A percentile compares a stretch with the other conserved stretches of the same genome.
Conservation (phyloP, 2,329 filamentous ascomycete species). For the Seiridium cupressi region DNA sequence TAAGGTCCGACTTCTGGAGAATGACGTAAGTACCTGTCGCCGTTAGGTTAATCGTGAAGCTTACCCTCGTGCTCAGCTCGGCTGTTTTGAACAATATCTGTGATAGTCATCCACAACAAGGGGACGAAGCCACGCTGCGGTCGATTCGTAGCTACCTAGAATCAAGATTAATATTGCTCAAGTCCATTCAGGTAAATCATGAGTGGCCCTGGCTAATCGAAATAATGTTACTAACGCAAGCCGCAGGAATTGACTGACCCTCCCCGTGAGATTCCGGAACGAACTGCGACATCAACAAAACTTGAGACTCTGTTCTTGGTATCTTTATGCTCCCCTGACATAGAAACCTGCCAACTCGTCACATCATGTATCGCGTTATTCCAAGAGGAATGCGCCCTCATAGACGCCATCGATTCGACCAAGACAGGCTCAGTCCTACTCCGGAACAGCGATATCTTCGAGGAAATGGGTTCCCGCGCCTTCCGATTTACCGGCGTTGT, state of each 20-base stretch:
- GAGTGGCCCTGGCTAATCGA: background rate
- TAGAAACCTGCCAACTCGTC: slow-evolving; percentile 64
- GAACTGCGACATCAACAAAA: slow-evolving; percentile 49
- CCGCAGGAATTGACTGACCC: slow-evolving; percentile 53
- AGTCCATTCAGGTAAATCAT: slow-evolving; percentile 44
- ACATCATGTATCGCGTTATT: slow-evolving; percentile 61
- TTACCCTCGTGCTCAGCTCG: slow-evolving; percentile 28
- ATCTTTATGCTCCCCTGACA: slow-evolving; percentile 62
- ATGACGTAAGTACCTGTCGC: slow-evolving; percentile 41
- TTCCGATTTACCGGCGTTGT: slow-evolving; percentile 68
- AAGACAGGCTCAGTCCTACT: slow-evolving; percentile 53
- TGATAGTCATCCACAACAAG: slow-evolving; percentile 42
- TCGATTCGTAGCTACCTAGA: slow-evolving; percentile 56
- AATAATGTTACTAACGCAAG: slow-evolving; percentile 9
- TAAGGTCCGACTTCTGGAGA: slow-evolving; percentile 49
- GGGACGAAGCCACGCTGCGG: slow-evolving; percentile 40
- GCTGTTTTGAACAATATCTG: slow-evolving; percentile 47
- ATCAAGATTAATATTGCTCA: slow-evolving; percentile 52
- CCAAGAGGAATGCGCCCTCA: slow-evolving; percentile 58
- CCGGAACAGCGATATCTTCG: slow-evolving; percentile 59
- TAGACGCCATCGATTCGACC: slow-evolving; percentile 48
- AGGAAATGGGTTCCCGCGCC: slow-evolving; percentile 60
- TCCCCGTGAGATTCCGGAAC: slow-evolving; percentile 53
- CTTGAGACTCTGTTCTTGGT: slow-evolving; percentile 63
- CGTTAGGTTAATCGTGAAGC: background rate